phyloP scores from a whole-genome alignment of 768 basidiomycete genomes.

The Lyophyllum shimeji region DNA sequence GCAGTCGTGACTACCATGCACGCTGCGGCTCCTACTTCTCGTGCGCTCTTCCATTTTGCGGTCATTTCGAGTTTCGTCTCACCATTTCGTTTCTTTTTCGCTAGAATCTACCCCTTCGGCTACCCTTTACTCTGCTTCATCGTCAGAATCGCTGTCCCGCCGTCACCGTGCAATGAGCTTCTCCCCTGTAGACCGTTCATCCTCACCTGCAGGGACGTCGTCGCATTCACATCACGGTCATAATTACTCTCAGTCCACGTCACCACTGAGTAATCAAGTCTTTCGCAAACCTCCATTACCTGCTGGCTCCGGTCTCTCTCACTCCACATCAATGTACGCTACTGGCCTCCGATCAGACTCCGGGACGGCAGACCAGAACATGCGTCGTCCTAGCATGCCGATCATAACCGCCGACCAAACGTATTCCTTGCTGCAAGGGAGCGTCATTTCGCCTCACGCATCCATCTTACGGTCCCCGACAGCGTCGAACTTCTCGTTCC shows the following conservation, averaged over 20 bases:
- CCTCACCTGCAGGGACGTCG: slow-evolving; percentile 22
- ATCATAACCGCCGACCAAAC: slow-evolving; percentile 16
- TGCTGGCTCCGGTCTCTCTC: slow-evolving; percentile 15
- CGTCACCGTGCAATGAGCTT: slow-evolving; percentile 20
- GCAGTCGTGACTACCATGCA: slow-evolving; percentile 25
- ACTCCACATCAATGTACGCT: slow-evolving; percentile 28
- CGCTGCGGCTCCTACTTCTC: background rate
- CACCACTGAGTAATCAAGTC: slow-evolving; percentile 7
- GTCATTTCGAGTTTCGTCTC: background rate
- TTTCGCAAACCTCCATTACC: slow-evolving; percentile 7
- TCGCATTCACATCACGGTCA: slow-evolving; percentile 17
- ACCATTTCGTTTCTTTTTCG: background rate
- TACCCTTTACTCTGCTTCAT: slow-evolving; percentile 32
- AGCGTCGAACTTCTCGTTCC: slow-evolving; percentile 1
- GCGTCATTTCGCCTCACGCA: background rate
- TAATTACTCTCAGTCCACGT: slow-evolving; percentile 13
- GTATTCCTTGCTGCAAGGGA: background rate
- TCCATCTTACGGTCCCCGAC: slow-evolving; percentile 9
- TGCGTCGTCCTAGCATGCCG: slow-evolving; percentile 28
- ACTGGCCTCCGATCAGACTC: slow-evolving; percentile 11
- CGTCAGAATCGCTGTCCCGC: slow-evolving; percentile 28
- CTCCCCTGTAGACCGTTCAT: slow-evolving; percentile 24
- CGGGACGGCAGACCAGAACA: slow-evolving; percentile 9
- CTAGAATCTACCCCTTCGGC: slow-evolving; percentile 14
- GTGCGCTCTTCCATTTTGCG: slow-evolving; percentile 3